A percentile compares a stretch with the other conserved stretches of the same genome.
Conservation (phyloP, 345 rosid species). For the Hibiscus tridactylites region DNA sequence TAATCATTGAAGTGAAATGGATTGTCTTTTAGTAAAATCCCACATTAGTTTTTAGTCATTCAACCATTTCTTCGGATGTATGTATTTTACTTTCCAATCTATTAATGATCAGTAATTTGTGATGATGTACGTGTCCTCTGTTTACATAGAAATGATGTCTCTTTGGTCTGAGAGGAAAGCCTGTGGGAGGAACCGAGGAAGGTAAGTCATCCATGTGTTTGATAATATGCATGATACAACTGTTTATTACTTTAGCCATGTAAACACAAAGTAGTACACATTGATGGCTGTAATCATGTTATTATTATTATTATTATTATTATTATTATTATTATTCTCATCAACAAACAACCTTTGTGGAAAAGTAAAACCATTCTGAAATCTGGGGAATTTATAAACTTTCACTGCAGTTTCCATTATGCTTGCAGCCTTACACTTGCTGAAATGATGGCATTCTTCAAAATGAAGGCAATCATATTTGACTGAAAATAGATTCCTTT, state of each 20-base stretch:
- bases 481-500: neutral
- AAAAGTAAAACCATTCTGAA: neutral
- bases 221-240: neutral
- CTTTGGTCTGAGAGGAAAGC: neutral
- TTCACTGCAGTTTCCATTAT: neutral
- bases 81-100: too few species aligned
- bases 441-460: neutral
- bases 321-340: neutral
- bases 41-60: neutral
- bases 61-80: too few species aligned
- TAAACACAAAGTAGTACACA: neutral
- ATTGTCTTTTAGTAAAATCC: neutral
- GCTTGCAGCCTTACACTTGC: neutral
- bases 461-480: neutral
- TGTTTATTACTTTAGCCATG: neutral
- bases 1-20: neutral
- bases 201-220: neutral
- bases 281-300: conserved; percentile 3
- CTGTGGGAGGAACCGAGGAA: neutral
- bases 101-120: neutral
- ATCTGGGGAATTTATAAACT: neutral
- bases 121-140: neutral
- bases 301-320: neutral
- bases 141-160: neutral
- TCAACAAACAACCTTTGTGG: neutral